Evolutionary conservation across 306 rosid species (phyloP).

Genomic region (Argentina anserina): DNA sequence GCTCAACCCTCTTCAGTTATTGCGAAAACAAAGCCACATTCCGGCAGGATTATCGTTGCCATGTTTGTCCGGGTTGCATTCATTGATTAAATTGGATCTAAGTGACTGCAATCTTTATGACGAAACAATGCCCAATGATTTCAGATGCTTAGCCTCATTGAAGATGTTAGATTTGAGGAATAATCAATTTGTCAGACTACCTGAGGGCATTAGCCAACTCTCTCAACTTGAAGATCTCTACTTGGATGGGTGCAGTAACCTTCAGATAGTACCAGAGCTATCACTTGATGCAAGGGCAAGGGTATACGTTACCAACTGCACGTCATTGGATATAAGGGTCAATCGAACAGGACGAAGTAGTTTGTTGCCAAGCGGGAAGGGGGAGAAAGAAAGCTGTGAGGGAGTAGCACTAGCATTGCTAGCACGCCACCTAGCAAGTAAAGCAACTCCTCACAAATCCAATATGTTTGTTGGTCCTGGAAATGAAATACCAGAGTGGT

Average conservation of each 20-base stretch:
- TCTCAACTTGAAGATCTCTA: accelerated
- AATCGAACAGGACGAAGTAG: not conserved
- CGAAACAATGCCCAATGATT: not conserved
- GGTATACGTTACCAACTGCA: not conserved
- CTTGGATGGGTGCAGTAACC: not conserved
- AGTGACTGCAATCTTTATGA: not conserved
- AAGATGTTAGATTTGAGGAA: not conserved
- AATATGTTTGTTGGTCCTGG: not conserved
- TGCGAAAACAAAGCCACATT: not conserved
- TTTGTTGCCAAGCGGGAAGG: not conserved
- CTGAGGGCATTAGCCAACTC: not conserved
- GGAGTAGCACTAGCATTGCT: not conserved
- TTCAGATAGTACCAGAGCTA: not conserved
- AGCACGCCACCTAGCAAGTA: not conserved
- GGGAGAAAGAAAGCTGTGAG: not conserved
- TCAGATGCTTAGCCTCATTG: not conserved
- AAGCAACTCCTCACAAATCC: too few species aligned
- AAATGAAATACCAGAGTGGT: not conserved
- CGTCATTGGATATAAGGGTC: not conserved
- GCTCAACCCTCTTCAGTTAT: not conserved
- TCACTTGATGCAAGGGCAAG: not conserved
- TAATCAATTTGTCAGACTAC: not conserved
- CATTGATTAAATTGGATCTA: not conserved
- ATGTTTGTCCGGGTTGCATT: not conserved
- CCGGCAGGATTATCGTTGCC: not conserved